Base-by-base conservation (phyloP, 1,139 yeast species). In the Candida freyschussii region DNA sequence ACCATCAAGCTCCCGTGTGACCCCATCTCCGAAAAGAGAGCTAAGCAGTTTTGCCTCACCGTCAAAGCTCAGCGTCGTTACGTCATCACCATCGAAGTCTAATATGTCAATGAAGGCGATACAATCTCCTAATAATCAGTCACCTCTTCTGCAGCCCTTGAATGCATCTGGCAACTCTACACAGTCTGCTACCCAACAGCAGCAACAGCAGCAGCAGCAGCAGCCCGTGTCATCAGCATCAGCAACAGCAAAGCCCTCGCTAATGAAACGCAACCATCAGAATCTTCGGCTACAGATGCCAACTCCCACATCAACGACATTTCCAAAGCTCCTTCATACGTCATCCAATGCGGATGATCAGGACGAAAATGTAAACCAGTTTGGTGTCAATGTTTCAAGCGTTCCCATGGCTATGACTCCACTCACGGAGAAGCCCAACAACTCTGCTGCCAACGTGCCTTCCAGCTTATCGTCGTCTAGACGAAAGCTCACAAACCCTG, bases 321-420 rank as follows among this genome's bases (percentile, higher is more conserved):
- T 62, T 17, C 57, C 58, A 24, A 59, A 55, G 32, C 37, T 62
- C 12, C 44, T 61, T 11, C 60, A 58, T 23, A 29, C 50, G 10
- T 35, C 43, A 12, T 42, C 55, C 7, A 41, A 39, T 3, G 12
- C 33, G 7, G 47, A 42, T 12, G 47, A 45, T 9, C 38, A 41
- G n/a, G 53, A 50, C 34, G 59, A 57, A 14, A 69, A 69, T 40
- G 67, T 75, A 10, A 76, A 80, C 53, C 82, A 81, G 50, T 77
- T 77, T 63, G 82, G 87, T 29, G 67, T 77, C 44, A 69, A 74
- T 50, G 65, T 74, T 3, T 62, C 68, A 5, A 62, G 63, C 29
- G 52, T 68, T 15, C 75, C 81, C 11, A 60, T 79, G 47, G 70
- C 84, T 0, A 81, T 81, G 93, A 81, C 93, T 0, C 93, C 91